Conservation (phyloP, 805 yeast species). For the Cyberlindnera subsufficiens region DNA sequence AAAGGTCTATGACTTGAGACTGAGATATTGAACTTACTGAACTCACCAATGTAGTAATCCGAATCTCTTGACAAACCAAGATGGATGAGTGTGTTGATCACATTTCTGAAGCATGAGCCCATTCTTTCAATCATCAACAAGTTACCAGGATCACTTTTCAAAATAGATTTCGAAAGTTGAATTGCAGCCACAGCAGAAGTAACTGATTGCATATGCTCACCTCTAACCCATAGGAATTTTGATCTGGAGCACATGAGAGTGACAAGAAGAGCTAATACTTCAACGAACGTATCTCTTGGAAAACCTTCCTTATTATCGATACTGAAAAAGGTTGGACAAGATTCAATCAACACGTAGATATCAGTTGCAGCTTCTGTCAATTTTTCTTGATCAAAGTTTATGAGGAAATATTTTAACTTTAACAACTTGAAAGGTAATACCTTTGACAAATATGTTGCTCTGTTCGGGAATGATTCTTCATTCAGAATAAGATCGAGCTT, state of each 20-base stretch:
- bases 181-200: slow-evolving; percentile 42
- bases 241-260: slow-evolving; percentile 15
- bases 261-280: slow-evolving; percentile 7
- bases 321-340: slow-evolving; percentile 3
- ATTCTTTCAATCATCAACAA: slow-evolving; percentile 29
- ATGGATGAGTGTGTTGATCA: slow-evolving; percentile 36
- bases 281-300: slow-evolving; percentile 7
- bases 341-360: not conserved
- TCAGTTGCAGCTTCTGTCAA: slow-evolving; percentile 6
- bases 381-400: slow-evolving; percentile 9
- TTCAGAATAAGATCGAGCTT: slow-evolving; percentile 1
- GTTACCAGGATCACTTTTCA: slow-evolving; percentile 33
- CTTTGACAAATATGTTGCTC: slow-evolving; percentile 4
- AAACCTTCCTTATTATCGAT: slow-evolving; percentile 11
- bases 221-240: slow-evolving; percentile 13
- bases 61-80: slow-evolving; percentile 58
- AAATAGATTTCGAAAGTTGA: slow-evolving; percentile 46
- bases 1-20: slow-evolving; percentile 8
- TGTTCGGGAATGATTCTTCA: not conserved
- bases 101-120: slow-evolving; percentile 31
- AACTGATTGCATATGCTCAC: slow-evolving; percentile 21
- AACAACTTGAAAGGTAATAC: slow-evolving; percentile 6
- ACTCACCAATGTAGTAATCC: slow-evolving; percentile 47
- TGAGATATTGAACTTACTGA: slow-evolving; percentile 22
- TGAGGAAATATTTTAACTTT: slow-evolving; percentile 12